Conservation (phyloP, 148 eudicot genomes). For the Arbutus unedo region DNA sequence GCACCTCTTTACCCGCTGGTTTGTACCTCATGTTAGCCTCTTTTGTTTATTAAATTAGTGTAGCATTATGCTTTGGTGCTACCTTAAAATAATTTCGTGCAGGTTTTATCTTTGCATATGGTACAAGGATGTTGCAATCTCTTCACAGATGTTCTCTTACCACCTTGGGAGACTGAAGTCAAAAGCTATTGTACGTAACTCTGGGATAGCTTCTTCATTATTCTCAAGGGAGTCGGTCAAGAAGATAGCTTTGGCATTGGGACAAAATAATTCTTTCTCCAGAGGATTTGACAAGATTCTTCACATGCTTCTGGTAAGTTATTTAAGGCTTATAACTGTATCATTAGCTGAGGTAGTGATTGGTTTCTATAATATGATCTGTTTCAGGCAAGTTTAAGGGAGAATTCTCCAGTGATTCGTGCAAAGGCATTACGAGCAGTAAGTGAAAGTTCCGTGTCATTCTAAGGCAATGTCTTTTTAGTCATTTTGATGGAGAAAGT, state of each 20-base stretch:
- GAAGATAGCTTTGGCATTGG: conserved; percentile 70
- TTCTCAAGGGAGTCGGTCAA: conserved; percentile 69
- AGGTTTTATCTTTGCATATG: conserved; percentile 96
- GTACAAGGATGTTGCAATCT: conserved; percentile 85
- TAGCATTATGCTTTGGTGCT: neutral
- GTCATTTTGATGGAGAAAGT: conserved; percentile 3
- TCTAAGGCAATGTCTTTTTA: neutral
- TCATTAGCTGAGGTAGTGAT: neutral
- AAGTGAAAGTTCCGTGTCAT: conserved; percentile 32
- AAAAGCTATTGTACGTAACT: conserved; percentile 66
- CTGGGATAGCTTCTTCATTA: conserved; percentile 51
- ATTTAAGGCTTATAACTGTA: conserved; percentile 7
- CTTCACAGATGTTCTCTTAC: conserved; percentile 46
- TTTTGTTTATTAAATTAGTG: neutral
- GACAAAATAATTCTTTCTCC: conserved; percentile 80
- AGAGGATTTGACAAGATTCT: conserved; percentile 98
- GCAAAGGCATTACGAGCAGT: conserved; percentile 96
- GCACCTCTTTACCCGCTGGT: conserved; percentile 85
- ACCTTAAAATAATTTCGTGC: conserved; percentile 21
- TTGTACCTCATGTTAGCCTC: conserved; percentile 20
- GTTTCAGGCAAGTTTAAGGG: conserved; percentile 84
- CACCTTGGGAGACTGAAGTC: conserved; percentile 74
- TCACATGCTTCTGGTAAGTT: conserved; percentile 83
- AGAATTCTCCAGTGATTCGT: conserved; percentile 91
- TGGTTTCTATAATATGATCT: neutral